A percentile compares a stretch with the other conserved stretches of the same genome.
Evolutionary conservation across 352 stramenopile genomes (phyloP).

Genomic region (Phytophthora hibernalis): DNA sequence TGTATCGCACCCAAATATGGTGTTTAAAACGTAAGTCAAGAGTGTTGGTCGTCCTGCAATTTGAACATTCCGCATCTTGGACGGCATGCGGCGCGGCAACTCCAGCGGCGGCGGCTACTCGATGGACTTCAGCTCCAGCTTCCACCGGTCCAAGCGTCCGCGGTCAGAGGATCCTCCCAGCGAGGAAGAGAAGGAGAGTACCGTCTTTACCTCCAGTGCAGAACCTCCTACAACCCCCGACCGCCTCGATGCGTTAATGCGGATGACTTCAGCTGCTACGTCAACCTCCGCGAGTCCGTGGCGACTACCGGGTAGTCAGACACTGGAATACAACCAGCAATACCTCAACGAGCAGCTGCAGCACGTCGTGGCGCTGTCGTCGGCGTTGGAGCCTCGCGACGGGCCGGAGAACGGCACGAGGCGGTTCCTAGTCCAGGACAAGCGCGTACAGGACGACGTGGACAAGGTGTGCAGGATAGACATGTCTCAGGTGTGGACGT

Average conservation of each 20-base stretch:
- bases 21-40: background rate
- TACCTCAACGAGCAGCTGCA: slow-evolving; percentile 77
- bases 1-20: background rate
- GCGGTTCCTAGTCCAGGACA: slow-evolving; percentile 19
- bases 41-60: slow-evolving; percentile 30
- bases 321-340: slow-evolving; percentile 51
- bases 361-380: slow-evolving; percentile 49
- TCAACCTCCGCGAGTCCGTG: slow-evolving; percentile 37
- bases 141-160: slow-evolving; percentile 33
- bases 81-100: slow-evolving; percentile 18
- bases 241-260: slow-evolving; percentile 1
- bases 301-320: slow-evolving; percentile 53
- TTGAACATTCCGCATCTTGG: slow-evolving; percentile 17
- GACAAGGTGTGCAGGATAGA: slow-evolving; percentile 37
- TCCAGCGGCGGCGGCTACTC: slow-evolving; percentile 7
- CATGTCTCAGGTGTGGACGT: slow-evolving; percentile 28
- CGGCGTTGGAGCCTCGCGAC: slow-evolving; percentile 8
- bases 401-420: slow-evolving; percentile 29
- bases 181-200: slow-evolving; percentile 32
- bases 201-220: slow-evolving; percentile 1
- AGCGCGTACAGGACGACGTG: slow-evolving; percentile 27
- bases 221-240: background rate
- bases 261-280: slow-evolving; percentile 5
- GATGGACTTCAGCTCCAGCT: slow-evolving; percentile 34
- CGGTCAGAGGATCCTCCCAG: slow-evolving; percentile 14